Conservation (phyloP, 768 basidiomycete genomes). For the Tricholomella constricta region DNA sequence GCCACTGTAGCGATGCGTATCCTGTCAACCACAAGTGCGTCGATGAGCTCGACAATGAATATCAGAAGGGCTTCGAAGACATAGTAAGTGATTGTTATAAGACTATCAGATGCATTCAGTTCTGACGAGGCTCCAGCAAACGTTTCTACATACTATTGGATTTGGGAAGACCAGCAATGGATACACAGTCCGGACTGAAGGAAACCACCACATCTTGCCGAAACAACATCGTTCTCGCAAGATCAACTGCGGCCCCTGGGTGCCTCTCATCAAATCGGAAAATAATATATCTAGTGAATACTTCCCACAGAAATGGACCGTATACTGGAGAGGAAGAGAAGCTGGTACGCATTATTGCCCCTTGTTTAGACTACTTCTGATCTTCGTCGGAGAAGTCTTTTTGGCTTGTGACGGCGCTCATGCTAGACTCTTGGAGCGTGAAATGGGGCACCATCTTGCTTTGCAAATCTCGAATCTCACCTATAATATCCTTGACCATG, state of each 20-base stretch:
- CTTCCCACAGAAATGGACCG: constrained; percentile 29
- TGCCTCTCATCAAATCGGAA: constrained; percentile 33
- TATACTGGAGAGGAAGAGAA: constrained; percentile 39
- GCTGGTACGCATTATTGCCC: constrained; percentile 29
- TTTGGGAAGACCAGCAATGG: constrained; percentile 39
- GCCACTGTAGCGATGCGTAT: not conserved
- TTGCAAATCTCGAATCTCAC: constrained; percentile 36
- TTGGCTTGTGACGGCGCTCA: constrained; percentile 31
- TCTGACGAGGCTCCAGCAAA: constrained; percentile 23
- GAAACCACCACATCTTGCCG: constrained; percentile 32
- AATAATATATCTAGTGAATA: constrained; percentile 39
- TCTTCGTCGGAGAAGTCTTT: constrained; percentile 27
- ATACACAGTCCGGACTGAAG: constrained; percentile 28
- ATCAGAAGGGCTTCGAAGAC: constrained; percentile 5
- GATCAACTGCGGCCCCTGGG: constrained; percentile 36
- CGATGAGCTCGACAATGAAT: too few relatives aligned
- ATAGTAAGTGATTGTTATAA: constrained; percentile 19
- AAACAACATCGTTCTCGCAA: constrained; percentile 21
- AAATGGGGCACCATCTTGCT: constrained; percentile 31
- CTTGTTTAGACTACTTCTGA: not conserved
- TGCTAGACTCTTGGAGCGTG: constrained; percentile 24
- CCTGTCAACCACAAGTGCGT: too few relatives aligned
- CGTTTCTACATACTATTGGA: constrained; percentile 29
- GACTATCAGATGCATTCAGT: not conserved
- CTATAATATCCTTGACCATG: constrained; percentile 36